Evolutionary conservation across 345 rosid genomes (phyloP).

Genomic region (Aquilaria sinensis): DNA sequence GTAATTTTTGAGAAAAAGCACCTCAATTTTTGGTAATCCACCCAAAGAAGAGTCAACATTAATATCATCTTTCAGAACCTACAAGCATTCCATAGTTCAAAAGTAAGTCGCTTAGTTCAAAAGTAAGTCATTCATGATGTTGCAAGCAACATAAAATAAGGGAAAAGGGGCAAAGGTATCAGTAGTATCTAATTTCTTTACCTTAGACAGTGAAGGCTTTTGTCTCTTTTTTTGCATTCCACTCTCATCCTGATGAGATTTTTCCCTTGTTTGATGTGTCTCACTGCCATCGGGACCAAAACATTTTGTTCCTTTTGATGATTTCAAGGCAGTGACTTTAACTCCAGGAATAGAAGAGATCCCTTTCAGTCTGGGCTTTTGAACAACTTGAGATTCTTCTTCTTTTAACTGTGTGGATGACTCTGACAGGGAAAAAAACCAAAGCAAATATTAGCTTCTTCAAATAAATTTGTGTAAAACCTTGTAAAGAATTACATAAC

Average conservation of each 20-base stretch:
- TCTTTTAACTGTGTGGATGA: constrained; percentile 49
- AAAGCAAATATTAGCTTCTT: background rate
- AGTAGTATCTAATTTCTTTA: constrained; percentile 22
- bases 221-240: constrained; percentile 51
- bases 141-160: constrained; percentile 12
- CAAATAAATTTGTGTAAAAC: too few species aligned
- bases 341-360: constrained; percentile 33
- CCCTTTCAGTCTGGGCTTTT: constrained; percentile 42
- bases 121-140: constrained; percentile 21
- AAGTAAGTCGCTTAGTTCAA: constrained; percentile 12
- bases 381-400: constrained; percentile 31
- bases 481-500: too few species aligned
- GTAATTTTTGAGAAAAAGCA: constrained; percentile 6
- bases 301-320: constrained; percentile 35
- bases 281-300: constrained; percentile 21
- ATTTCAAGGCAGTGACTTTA: constrained; percentile 28
- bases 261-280: constrained; percentile 38
- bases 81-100: constrained; percentile 17
- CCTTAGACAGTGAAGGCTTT: constrained; percentile 49
- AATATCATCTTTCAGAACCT: constrained; percentile 46
- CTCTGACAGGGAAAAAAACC: constrained; percentile 27
- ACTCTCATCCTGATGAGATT: constrained; percentile 27
- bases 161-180: constrained; percentile 10
- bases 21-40: constrained; percentile 44
- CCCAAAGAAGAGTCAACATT: constrained; percentile 25